A percentile compares a stretch with the other conserved stretches of the same genome.
Conservation (phyloP, 371 early-diverging fungal genomes). For the Mucor lusitanicus region DNA sequence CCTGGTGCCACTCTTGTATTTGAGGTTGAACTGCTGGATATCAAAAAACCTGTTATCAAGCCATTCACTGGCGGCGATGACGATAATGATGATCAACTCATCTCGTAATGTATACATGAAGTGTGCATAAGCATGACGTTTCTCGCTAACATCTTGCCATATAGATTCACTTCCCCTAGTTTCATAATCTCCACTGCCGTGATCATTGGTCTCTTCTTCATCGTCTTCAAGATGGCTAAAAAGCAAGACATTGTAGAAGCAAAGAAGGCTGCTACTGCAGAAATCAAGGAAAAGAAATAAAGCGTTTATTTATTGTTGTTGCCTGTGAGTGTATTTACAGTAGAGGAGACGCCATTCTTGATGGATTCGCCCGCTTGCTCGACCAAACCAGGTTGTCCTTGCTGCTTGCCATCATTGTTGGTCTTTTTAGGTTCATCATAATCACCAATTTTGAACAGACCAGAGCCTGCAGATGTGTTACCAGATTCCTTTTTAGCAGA, state of each 20-base stretch:
- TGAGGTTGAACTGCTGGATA: constrained; percentile 64
- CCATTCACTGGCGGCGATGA: not conserved
- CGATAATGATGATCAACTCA: not conserved
- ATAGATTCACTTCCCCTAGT: constrained; percentile 27
- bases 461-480: constrained; percentile 10
- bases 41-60: constrained; percentile 34
- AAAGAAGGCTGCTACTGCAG: constrained; percentile 1
- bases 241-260: constrained; percentile 21
- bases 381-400: not conserved
- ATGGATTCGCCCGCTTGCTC: constrained; percentile 7
- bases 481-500: constrained; percentile 11
- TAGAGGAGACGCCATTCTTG: constrained; percentile 5
- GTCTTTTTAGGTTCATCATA: constrained; percentile 29
- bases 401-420: not conserved
- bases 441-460: constrained; percentile 42
- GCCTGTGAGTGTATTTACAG: constrained; percentile 3
- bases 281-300: constrained; percentile 16
- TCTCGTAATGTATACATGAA: constrained; percentile 10
- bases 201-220: constrained; percentile 22
- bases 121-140: not conserved
- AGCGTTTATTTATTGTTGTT: constrained; percentile 1
- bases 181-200: constrained; percentile 28
- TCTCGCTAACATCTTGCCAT: not conserved
- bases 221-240: constrained; percentile 17
- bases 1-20: constrained; percentile 65